Base-by-base conservation (phyloP, 305 asterid genomes). In the Solanum hybrid region DNA sequence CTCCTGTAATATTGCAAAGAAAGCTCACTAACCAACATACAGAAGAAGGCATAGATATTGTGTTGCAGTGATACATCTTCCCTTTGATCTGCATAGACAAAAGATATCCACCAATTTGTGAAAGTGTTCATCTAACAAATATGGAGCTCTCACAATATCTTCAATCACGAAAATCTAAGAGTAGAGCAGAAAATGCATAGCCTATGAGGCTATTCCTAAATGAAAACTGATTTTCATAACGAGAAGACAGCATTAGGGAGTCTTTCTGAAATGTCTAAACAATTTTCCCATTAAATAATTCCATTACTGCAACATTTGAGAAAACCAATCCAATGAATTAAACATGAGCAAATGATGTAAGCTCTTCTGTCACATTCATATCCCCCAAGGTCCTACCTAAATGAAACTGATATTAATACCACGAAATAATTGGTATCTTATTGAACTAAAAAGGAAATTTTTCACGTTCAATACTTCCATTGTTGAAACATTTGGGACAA, bases 41-140 rank as follows among this genome's bases (percentile, higher is more conserved):
- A 78, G 99, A 95, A 57, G 99, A 96, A 90, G 96, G 94, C 98
- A 97, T 94, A 88, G 92, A 94, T 90, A 92, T 86, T 78, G 91
- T 83, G 82, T 89, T 75, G 87, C 92, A 79, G 87, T 70, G 57
- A 89, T 80, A 77, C 61, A 89, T 79, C 87, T 75, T 92, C 89
- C 92, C 90, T 89, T 73, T 94, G 89, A 90, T 90, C 99, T 96
- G 98, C 96, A 94, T 77, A 86, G 57, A 89, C 75, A 91, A 41
- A 15, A 39, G 72, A 82, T 39, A 82, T 82, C 38, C 73, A 41
- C 87, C 17, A 4, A 82, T 82, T 27, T 41, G 10, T 82, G 5
- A 0, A 41, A 82, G 37, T 45, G 26, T 82, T 41, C 37, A 41
- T 27, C n/a, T 41, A 82, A 29, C 33, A 39, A 15, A 27, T 8